Base-by-base conservation (phyloP, 441 rosid genomes). In the Erysimum pusillum region DNA sequence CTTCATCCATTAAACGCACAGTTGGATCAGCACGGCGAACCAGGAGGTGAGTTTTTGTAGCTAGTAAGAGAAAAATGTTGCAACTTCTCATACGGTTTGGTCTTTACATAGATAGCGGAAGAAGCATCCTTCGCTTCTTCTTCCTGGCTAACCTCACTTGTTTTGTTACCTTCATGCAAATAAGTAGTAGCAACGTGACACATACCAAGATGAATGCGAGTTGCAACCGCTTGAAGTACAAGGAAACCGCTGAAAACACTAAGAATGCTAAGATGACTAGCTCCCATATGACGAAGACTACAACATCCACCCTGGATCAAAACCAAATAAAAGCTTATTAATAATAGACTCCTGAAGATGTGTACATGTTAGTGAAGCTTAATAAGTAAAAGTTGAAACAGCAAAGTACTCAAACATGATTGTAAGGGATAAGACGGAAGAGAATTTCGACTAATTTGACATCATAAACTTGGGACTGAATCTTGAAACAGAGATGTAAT, bases 51-150 rank as follows among this genome's bases (percentile, higher is more conserved):
- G 60, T 59, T 38, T 38, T 58, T 39, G 73, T 57, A 67, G 34
- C 73, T 49, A 74, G 63, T 63, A 66, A 69, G 17, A 66, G 61
- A 42, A 71, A 74, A 74, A 11, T 60, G 38, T 64, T 62, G 67
- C 63, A 52, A 18, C 67, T 76, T 52, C 66, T 48, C 61, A 32
- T 22, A 54, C 35, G 74, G 69, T 48, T 28, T 76, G 14, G 67
- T 22, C 45, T 69, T 83, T 85, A 95, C 97, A 95, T 90, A 35
- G 99, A 95, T 75, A 95, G 80, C 2, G 99, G 99, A 78, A 95
- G 98, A 83, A 95, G 97, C 99, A 95, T 91, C 85, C 99, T 84
- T 75, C 93, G 88, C 84, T 87, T 95, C 91, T 89, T 93, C 82
- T 90, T 95, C 87, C 91, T 88, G 38, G 92, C 88, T 76, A 84